A percentile compares a stretch with the other conserved stretches of the same genome.
Evolutionary conservation across 2,329 filamentous ascomycete genomes (phyloP).

Genomic region (Cladosporium phlei): DNA sequence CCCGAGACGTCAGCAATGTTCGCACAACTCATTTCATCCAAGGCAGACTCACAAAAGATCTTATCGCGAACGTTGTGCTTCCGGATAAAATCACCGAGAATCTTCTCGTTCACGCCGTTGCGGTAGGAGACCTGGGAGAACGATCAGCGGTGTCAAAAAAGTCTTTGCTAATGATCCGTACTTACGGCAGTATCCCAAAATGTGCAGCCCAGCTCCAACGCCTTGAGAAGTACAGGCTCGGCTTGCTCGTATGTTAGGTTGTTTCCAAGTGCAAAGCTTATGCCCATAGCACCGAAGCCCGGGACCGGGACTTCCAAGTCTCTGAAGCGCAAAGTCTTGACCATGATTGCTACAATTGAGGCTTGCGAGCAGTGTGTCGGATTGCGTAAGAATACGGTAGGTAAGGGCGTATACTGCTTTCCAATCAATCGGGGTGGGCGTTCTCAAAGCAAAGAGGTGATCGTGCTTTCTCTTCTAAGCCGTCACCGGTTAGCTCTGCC

Average conservation of each 20-base stretch:
- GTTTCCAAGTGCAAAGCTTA: slow-evolving; percentile 41
- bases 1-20: not conserved
- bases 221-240: slow-evolving; percentile 47
- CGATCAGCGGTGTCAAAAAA: not conserved
- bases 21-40: not conserved
- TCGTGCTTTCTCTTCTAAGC: too few relatives aligned
- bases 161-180: not conserved
- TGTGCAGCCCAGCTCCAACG: slow-evolving; percentile 32
- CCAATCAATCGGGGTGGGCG: too few relatives aligned
- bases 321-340: not conserved
- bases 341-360: slow-evolving; percentile 3
- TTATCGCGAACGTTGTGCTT: slow-evolving; percentile 48
- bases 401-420: too few relatives aligned
- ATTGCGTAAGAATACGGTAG: too few relatives aligned
- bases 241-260: slow-evolving; percentile 43
- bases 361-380: too few relatives aligned
- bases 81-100: slow-evolving; percentile 47
- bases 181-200: slow-evolving; percentile 26
- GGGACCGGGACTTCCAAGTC: slow-evolving; percentile 23
- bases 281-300: slow-evolving; percentile 49
- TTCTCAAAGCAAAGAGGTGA: too few relatives aligned
- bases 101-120: slow-evolving; percentile 46
- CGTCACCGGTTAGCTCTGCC: too few relatives aligned
- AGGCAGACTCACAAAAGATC: slow-evolving; percentile 38
- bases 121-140: slow-evolving; percentile 40